phyloP scores from a whole-genome alignment of 768 basidiomycete genomes.

The Serendipita sp. region DNA sequence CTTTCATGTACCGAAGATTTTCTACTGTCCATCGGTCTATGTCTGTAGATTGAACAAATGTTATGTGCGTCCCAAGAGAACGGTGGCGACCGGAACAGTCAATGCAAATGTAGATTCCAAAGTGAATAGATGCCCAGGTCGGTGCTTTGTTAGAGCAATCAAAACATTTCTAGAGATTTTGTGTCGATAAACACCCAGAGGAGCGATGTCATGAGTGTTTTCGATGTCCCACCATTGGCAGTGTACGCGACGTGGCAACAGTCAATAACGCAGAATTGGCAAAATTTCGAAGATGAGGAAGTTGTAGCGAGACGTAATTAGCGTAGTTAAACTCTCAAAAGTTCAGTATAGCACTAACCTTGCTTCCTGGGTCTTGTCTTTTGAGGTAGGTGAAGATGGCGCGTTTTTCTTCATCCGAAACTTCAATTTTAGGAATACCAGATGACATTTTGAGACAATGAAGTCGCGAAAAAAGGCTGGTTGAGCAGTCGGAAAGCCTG shows the following conservation, averaged over 20 bases:
- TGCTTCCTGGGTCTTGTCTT: not conserved
- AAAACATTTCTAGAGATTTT: conserved; percentile 53
- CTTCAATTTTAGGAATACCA: not conserved
- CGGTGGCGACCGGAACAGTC: conserved; percentile 93
- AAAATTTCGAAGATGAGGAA: not conserved
- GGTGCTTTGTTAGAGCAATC: conserved; percentile 93
- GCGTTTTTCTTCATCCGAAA: not conserved
- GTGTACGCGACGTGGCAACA: not conserved
- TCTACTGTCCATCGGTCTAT: conserved; percentile 84
- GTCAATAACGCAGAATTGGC: no score
- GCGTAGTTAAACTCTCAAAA: not conserved
- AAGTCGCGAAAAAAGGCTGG: not conserved
- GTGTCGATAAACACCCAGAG: not conserved
- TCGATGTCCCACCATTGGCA: not conserved
- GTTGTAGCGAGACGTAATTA: not conserved
- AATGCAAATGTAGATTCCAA: conserved; percentile 91
- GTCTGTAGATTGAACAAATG: conserved; percentile 92
- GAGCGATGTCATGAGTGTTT: not conserved
- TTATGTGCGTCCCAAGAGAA: conserved; percentile 96
- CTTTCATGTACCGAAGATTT: conserved; percentile 92
- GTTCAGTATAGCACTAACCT: not conserved
- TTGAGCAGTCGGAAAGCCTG: no score
- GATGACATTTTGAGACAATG: not conserved
- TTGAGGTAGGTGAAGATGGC: not conserved
- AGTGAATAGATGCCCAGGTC: conserved; percentile 94